Percentiles rank a stretch among this genome's conserved stretches.
Conservation (phyloP, 139 green algal species). For the Pleodorina starrii region DNA sequence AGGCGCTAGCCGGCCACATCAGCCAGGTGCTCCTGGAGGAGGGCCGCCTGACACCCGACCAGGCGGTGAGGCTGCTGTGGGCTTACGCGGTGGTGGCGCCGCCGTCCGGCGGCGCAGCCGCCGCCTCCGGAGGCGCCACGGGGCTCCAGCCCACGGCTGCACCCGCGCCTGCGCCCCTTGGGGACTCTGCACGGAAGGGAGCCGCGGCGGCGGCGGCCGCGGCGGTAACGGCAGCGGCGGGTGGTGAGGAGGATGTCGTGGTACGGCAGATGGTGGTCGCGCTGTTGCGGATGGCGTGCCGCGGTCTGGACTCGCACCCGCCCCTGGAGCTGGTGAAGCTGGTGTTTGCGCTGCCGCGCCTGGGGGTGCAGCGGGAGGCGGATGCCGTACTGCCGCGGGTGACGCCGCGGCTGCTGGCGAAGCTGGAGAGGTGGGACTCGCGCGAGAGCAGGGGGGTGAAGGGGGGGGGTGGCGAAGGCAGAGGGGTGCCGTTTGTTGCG, state of each 20-base stretch:
- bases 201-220: too few relatives aligned
- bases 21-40: background rate
- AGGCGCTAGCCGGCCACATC: background rate
- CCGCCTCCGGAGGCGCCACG: too few relatives aligned
- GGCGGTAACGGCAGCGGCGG: too few relatives aligned
- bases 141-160: too few relatives aligned
- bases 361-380: background rate
- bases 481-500: background rate
- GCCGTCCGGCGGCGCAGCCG: background rate
- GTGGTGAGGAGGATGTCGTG: too few relatives aligned
- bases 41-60: background rate
- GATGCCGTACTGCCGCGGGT: background rate
- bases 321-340: background rate
- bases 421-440: background rate
- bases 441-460: background rate
- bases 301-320: background rate
- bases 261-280: background rate
- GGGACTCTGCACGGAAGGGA: too few relatives aligned
- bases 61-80: slow-evolving; percentile 5
- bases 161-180: too few relatives aligned
- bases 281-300: background rate
- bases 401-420: background rate
- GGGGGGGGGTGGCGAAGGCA: background rate
- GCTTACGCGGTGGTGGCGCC: background rate
- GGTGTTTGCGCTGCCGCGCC: background rate